Base-by-base conservation (phyloP, 169 alveolate genomes). In the Condylostoma magnum region DNA sequence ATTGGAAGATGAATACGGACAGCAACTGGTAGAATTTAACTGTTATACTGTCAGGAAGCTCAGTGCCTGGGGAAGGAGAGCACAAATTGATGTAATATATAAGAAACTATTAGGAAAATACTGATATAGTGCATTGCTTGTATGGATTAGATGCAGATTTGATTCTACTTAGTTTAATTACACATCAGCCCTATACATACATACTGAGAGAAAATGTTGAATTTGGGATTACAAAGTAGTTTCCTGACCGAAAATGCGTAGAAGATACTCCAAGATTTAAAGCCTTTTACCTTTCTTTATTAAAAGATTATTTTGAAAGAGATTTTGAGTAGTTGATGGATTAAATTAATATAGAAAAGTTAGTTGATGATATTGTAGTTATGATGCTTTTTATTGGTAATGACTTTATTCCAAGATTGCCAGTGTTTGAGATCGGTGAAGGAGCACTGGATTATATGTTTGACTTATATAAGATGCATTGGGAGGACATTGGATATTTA, bases 141-240 rank as follows among this genome's bases (percentile, higher is more conserved):
- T 98, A 98, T 85, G 99, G 99, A 30, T 91, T 98, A 83, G 99
- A 98, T 78, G 99, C 99, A 6, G 99, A 98, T 82, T 91, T 97
- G 68, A 96, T 98, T 47, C 96, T 98, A 99, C 93, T 98, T 47
- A 95, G 98, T 2, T 88, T 98, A 54, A 95, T 98, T 30, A 95
- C 99, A 18, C 99, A 98, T 83, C 99, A 97, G 78, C 96, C 98
- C 3, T 85, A 96, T 79, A 94, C 96, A 77, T 91, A 82, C 70
- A 91, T 98, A 10, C 69, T 97, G 47, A 90, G 99, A 65, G 99
- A 98, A 78, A 92, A 95, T 46, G 93, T 93, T 54, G 84, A 76
- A n/a, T 46, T 82, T 71, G 76, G 76, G 15, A 28, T 31, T 47
- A 6, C 33, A 3, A 20, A 47, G 41, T 25, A 30, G 20, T 4